These are phyloP conservation scores for Kodamaea hsintzibuensis DNA, from an alignment of 805 yeast species.

Conservation along the genomic window DNA sequence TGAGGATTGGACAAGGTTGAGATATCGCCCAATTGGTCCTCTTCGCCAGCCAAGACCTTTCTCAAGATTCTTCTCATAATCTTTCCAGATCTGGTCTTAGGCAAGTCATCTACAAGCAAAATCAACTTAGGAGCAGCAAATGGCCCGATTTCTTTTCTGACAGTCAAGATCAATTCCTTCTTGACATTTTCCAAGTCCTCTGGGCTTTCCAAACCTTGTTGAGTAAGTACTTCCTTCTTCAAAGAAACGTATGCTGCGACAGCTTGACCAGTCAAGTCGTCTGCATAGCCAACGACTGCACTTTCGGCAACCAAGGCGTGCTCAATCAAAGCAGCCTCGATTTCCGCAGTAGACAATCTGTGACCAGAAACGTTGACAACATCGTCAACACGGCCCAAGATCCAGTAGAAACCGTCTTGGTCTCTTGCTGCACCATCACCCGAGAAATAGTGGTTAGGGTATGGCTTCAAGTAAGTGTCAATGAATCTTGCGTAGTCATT, in stretches of 20 bases:
- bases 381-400: constrained; percentile 97
- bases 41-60: constrained; percentile 90
- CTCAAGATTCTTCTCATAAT: constrained; percentile 97
- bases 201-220: constrained; percentile 23
- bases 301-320: constrained; percentile 83
- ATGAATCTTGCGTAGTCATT: constrained; percentile 82
- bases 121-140: constrained; percentile 95
- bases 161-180: constrained; percentile 80
- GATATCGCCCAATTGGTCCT: constrained; percentile 88
- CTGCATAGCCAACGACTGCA: constrained; percentile 95
- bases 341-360: constrained; percentile 97
- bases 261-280: constrained; percentile 97
- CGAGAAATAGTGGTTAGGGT: constrained; percentile 91
- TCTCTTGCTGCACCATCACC: constrained; percentile 99
- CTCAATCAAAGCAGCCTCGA: constrained; percentile 86
- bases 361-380: constrained; percentile 98
- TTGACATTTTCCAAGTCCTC: constrained; percentile 58
- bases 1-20: constrained; percentile 87
- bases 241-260: constrained; percentile 92
- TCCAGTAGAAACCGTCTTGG: constrained; percentile 95
- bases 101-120: constrained; percentile 83
- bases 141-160: constrained; percentile 89
- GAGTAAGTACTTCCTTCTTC: constrained; percentile 47
- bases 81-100: constrained; percentile 98
- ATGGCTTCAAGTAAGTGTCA: constrained; percentile 91